Base-by-base conservation (phyloP, 768 basidiomycete species). In the Lactarius indigo region DNA sequence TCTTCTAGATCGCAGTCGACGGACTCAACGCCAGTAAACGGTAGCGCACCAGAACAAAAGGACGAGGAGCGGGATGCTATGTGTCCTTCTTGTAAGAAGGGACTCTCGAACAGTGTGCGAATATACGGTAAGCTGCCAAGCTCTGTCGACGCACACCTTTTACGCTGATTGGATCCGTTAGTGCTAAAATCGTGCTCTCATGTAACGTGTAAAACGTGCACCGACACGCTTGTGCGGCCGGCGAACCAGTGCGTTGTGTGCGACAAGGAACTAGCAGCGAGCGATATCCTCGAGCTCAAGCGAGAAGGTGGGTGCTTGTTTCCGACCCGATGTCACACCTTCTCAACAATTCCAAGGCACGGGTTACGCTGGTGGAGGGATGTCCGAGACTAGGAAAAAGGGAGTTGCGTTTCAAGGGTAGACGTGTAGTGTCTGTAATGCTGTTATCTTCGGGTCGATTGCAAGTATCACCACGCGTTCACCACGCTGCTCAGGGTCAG, bases 311-410 rank as follows among this genome's bases (percentile, higher is more conserved):
- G 64, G 82, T 75, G 20, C 12, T 13, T 13, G n/a, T 28, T 37
- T 4, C 44, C 3, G 26, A 17, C 37, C 15, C 50, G 26, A 26
- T 44, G 28, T 5, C n/a, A 18, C 13, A 42, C 64, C 1, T 9
- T 15, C 37, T 35, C 8, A 41, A 10, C 13, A 26, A 4, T 15
- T 28, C 33, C 17, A 23, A 94, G 92, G 93, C 30, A 98, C 96
- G 12, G 95, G 96, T 0, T 98, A 92, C 73, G 94, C 96, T 9
- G 91, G 92, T 61, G 95, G 96, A n/a, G 96, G 96, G 7, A 77
- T 94, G 70, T 93, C 94, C n/a, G 93, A 96, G 78, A 90, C 91
- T 0, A 87, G 85, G 42, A 89, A 85, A 75, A 81, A 80, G 33
- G 94, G 93, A 2, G 78, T 93, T 15, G 89, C 93, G 0, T 96